Conservation (phyloP, 306 rosid species). For the Prunus mira region DNA sequence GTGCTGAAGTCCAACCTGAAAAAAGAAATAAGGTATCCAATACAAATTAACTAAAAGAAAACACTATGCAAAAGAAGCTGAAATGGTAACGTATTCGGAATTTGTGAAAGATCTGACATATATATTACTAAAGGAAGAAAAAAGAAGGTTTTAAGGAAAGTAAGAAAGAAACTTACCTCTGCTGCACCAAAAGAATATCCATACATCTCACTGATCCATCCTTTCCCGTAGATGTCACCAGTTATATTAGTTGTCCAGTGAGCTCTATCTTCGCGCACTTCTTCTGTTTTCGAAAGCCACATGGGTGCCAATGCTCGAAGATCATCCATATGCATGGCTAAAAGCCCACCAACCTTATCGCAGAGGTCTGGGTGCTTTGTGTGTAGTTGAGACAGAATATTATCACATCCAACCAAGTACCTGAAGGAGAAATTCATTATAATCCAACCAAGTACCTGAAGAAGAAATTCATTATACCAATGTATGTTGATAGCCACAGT, state of each 20-base stretch:
- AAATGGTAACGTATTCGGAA: conserved; percentile 5
- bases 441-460: conserved; percentile 84
- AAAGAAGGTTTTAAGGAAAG: neutral
- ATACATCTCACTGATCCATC: conserved; percentile 99
- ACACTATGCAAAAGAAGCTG: conserved; percentile 3
- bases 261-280: conserved; percentile 87
- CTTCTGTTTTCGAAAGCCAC: conserved; percentile 98
- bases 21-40: conserved; percentile 26
- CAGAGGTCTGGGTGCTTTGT: conserved; percentile 87
- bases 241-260: conserved; percentile 94
- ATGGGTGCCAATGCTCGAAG: conserved; percentile 85
- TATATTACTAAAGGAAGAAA: neutral
- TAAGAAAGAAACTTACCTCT: conserved; percentile 57
- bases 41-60: conserved; percentile 10
- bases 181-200: conserved; percentile 99
- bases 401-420: conserved; percentile 90
- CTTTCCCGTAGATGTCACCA: conserved; percentile 84
- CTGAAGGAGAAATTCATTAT: conserved; percentile 37
- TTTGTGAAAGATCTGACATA: neutral
- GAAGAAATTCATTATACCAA: conserved; percentile 16
- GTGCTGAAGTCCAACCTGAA: conserved; percentile 89
- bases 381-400: conserved; percentile 79
- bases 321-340: conserved; percentile 92
- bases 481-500: conserved; percentile 13
- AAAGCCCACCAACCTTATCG: conserved; percentile 98